Base-by-base conservation (phyloP, 176 grass and related monocot genomes). In the Oryza meyeriana region DNA sequence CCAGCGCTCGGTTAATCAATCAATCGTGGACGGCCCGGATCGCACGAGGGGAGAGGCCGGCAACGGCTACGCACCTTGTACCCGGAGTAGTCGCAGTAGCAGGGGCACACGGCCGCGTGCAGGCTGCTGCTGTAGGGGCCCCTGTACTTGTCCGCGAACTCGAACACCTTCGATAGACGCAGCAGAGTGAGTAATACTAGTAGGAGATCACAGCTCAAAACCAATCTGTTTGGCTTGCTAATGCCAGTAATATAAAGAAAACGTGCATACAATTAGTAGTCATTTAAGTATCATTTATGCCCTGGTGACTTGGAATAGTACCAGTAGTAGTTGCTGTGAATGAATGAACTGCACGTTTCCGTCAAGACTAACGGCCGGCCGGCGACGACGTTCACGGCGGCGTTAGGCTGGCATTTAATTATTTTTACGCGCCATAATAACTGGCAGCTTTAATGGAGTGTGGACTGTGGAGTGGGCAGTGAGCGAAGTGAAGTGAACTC, bases 21-120 rank as follows among this genome's bases (percentile, higher is more conserved):
- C 45, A 6, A 17, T 6, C 45, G 41, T 50, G 4, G 45, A 50
- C 0, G 13, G 18, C 18, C 18, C 48, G 7, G 18, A 55, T 55
- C 5, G 48, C 48, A 55, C 22, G 55, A 24, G 5, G 47, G 5
- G 48, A 17, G 45, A 48, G 0, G 47, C 47, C 50, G 18, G 50
- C 50, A 20, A 55, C 18, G 18, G 50, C 6, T 3, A 25, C 55
- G 22, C 20, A 59, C 55, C n/a, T 59, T 86, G 72, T 98, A 98
- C 3, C 95, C 95, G 12, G 80, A 72, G 69, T 93, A 82, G 83
- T 98, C 95, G 74, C 95, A 98, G 92, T 98, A 98, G 81, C 87
- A 95, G 0, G 95, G 95, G 86, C 95, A 98, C 77, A 98, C 95
- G 3, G 89, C 95, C 20, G 52, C 52, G 14, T 76, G 79, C 7